Conservation (phyloP, 2,329 filamentous ascomycete species). For the Ophiosphaerella narmari region DNA sequence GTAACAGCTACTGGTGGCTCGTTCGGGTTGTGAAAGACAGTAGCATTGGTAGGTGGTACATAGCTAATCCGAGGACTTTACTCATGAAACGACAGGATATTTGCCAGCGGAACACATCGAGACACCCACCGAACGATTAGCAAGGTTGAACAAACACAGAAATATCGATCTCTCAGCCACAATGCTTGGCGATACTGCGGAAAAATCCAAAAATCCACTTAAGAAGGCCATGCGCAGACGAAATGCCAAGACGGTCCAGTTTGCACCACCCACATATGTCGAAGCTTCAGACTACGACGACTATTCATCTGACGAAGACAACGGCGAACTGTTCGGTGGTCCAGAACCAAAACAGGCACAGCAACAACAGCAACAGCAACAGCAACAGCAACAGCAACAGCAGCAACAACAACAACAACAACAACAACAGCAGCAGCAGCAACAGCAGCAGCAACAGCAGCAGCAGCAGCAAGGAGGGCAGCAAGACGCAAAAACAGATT, state of each 20-base stretch:
- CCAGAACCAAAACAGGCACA: slow-evolving; percentile 37
- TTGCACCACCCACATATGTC: slow-evolving; percentile 82
- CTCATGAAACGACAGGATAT: slow-evolving; percentile 70
- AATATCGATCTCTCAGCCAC: slow-evolving; percentile 85
- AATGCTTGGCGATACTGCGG: slow-evolving; percentile 73
- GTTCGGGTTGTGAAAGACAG: slow-evolving; percentile 96
- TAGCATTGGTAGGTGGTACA: slow-evolving; percentile 71
- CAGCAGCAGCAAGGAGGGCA: slow-evolving; percentile 11
- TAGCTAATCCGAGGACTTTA: background rate
- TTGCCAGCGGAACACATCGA: slow-evolving; percentile 97
- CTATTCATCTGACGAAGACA: slow-evolving; percentile 80
- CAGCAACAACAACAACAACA: too few species aligned
- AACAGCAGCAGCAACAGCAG: background rate
- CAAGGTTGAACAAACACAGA: slow-evolving; percentile 93
- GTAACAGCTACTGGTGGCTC: slow-evolving; percentile 99
- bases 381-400: slow-evolving; percentile 5
- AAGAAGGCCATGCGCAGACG: slow-evolving; percentile 82
- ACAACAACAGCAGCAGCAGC: slow-evolving; percentile 14
- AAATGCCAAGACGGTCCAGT: slow-evolving; percentile 85
- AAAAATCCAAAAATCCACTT: slow-evolving; percentile 81
- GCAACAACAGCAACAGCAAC: slow-evolving; percentile 19
- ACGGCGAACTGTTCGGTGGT: slow-evolving; percentile 45
- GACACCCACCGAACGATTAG: slow-evolving; percentile 91
- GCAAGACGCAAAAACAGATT: slow-evolving; percentile 39
- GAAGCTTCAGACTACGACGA: slow-evolving; percentile 88